These are phyloP conservation scores for Chlorella sp. DNA, from an alignment of 139 green algal species.

Conservation along the genomic window DNA sequence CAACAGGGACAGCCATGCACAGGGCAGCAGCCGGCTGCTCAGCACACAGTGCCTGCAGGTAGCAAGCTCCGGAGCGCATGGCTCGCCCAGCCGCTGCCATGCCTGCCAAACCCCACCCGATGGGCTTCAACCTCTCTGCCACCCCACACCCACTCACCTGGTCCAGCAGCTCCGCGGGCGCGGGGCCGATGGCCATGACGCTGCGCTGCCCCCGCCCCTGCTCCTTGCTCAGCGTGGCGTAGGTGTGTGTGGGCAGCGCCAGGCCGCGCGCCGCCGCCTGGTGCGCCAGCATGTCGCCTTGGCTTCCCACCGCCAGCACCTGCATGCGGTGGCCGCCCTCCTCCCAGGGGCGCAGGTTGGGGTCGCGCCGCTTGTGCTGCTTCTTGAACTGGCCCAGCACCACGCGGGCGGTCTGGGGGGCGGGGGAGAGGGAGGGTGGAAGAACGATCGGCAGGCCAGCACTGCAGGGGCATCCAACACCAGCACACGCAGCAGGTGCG, in stretches of 20 bases:
- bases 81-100: no score
- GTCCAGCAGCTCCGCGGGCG: not conserved
- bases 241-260: conserved; percentile 19
- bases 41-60: no score
- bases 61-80: no score
- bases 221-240: conserved; percentile 5
- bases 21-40: no score
- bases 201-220: conserved; percentile 1
- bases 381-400: conserved; percentile 31
- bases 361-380: conserved; percentile 15
- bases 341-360: conserved; percentile 24
- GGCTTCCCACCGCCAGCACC: conserved; percentile 6
- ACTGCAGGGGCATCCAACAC: no score
- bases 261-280: conserved; percentile 16
- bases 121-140: no score
- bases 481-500: no score
- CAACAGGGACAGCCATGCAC: no score
- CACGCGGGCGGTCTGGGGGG: not conserved
- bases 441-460: no score
- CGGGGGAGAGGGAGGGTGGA: not conserved
- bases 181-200: conserved; percentile 17
- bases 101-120: no score
- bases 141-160: not conserved
- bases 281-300: conserved; percentile 12
- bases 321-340: conserved; percentile 26